Base-by-base conservation (phyloP, 306 rosid species). In the Psophocarpus tetragonolobus region DNA sequence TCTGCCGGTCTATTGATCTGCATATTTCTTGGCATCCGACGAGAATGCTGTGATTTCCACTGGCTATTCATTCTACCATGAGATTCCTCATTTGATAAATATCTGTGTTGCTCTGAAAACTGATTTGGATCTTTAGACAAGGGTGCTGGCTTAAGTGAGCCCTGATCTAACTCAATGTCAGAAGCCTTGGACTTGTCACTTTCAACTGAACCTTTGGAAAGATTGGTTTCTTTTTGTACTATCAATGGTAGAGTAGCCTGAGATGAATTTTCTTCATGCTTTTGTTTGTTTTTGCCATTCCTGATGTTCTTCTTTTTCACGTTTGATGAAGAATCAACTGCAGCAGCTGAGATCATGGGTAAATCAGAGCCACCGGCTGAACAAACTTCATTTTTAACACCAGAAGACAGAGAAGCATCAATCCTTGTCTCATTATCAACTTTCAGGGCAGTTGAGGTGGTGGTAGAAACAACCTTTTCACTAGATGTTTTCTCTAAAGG, bases 1-100 rank as follows among this genome's bases (percentile, higher is more conserved):
- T 91, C 97, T 7, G 87, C 66, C 1, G 84, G 58, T 82, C 93
- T 92, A 76, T 63, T 84, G 35, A 82, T 79, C 67, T 87, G 99
- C 61, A 76, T 70, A 80, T 86, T 89, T 88, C 93, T 91, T 33
- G 94, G 83, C 78, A 56, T 74, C 87, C 90, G 83, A 63, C 88
- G 96, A 70, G 87, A 79, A 71, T 92, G 90, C 84, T 88, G 97
- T 67, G 88, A 73, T 85, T 95, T 95, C 92, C 87, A 85, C 84
- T 85, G 96, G 85, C 82, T 87, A 81, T 81, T 91, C 68, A 51
- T 77, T 87, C 82, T 92, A 63, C 84, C 84, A 60, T 81, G 87
- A 39, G 85, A 83, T 50, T 92, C 99, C 48, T 88, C 99, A 45
- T 65, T 86, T 35, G 79, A 70, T n/a, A 74, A 77, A 68, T 70